Base-by-base conservation (phyloP, 805 yeast genomes). In the Kodamaea sagamina region DNA sequence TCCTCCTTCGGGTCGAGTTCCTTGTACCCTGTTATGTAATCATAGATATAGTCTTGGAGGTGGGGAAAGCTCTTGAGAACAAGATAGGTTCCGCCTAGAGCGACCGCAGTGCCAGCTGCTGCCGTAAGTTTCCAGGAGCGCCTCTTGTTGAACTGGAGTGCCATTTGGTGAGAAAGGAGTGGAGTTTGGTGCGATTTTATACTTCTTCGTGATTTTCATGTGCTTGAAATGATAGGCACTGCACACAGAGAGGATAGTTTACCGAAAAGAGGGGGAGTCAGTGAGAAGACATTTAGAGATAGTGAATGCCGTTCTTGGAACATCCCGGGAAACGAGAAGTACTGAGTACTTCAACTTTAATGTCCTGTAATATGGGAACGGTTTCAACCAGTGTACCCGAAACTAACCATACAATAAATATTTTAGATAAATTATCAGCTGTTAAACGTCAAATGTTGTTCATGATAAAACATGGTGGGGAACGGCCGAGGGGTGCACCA, bases 11-110 rank as follows among this genome's bases (percentile, higher is more conserved):
- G 46, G 31, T 41, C 51, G 22, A 45, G 50, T 15, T 48, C 50
- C 32, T 47, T 52, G 42, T 42, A 40, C n/a, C 62, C 62, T 3
- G 52, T 47, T 2, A 66, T 24, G 38, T 48, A 57, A 15, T 56
- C 47, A 41, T 47, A 54, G 12, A 66, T 26, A 9, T 58, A 44
- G n/a, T 59, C 47, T 42, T 58, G 59, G 32, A 76, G 57, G 48
- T 77, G 81, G n/a, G 82, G 82, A 46, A 67, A 77, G 4, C 79
- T 77, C 41, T 66, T 66, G 44, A 77, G 58, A 7, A 75, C 46
- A 4, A 77, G 35, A 19, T 67, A 57, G 0, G 74, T 62, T 3
- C 74, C 71, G 17, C 78, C 78, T 9, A 75, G 41, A 3, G 72
- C 50, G 9, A 67, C 68, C 0, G 71, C 72, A 6, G 45, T 34